These are phyloP conservation scores for Colletotrichum cereale DNA, from an alignment of 2,329 filamentous ascomycete species.

Conservation along the genomic window DNA sequence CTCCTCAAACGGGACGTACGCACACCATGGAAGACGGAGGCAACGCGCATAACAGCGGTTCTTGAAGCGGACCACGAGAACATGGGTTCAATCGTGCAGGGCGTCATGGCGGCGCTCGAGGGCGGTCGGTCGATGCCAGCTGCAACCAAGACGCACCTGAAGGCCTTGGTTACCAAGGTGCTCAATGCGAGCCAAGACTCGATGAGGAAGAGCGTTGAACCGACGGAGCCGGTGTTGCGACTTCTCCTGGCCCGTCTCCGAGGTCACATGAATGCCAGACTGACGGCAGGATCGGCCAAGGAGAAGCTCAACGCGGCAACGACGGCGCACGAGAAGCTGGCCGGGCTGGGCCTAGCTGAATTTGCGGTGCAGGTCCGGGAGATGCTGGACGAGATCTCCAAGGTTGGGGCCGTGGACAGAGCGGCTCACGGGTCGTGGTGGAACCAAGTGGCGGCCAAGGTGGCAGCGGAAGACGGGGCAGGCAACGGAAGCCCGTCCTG, in stretches of 20 bases:
- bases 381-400: conserved; percentile 76
- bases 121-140: conserved; percentile 73
- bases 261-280: conserved; percentile 73
- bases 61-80: conserved; percentile 69
- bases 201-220: conserved; percentile 55
- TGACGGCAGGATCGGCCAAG: conserved; percentile 74
- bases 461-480: conserved; percentile 56
- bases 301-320: conserved; percentile 79
- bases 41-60: conserved; percentile 76
- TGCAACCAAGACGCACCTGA: conserved; percentile 70
- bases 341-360: conserved; percentile 77
- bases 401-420: conserved; percentile 75
- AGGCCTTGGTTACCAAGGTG: conserved; percentile 69
- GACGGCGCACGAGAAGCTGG: conserved; percentile 77
- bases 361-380: conserved; percentile 77
- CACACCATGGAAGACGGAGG: conserved; percentile 81
- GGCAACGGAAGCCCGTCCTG: conserved; percentile 4
- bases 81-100: conserved; percentile 67
- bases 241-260: conserved; percentile 77
- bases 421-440: conserved; percentile 78
- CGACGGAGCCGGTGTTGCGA: conserved; percentile 70
- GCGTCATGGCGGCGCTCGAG: conserved; percentile 73
- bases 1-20: conserved; percentile 85
- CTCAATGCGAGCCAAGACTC: conserved; percentile 64
- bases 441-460: conserved; percentile 72